Percentiles rank a stretch among this genome's conserved stretches.
phyloP scores from a whole-genome alignment of 495 filamentous ascomycete species.

The Pyrenula massariospora region DNA sequence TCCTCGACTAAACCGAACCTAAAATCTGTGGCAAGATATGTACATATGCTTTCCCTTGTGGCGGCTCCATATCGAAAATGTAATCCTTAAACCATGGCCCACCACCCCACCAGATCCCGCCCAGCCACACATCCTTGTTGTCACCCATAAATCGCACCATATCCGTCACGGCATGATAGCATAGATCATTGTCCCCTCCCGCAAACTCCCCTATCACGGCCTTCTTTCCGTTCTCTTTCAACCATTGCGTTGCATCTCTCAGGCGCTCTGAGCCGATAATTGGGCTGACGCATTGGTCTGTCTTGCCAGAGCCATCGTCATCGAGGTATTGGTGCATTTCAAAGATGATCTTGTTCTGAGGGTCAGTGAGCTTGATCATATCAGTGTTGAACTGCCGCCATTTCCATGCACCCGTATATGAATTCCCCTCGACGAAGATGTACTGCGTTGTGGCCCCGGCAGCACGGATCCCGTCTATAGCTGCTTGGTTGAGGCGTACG shows the following conservation, averaged over 20 bases:
- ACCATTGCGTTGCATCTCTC: constrained; percentile 53
- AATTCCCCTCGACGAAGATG: constrained; percentile 64
- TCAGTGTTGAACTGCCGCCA: constrained; percentile 20
- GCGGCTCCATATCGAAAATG: constrained; percentile 51
- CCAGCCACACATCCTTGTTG: constrained; percentile 59
- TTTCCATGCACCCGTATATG: constrained; percentile 50
- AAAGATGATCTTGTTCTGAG: constrained; percentile 46
- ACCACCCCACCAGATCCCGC: constrained; percentile 59
- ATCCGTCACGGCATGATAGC: constrained; percentile 50
- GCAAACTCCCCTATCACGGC: constrained; percentile 64
- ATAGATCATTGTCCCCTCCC: constrained; percentile 53
- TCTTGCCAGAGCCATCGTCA: constrained; percentile 51
- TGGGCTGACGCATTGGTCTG: constrained; percentile 41
- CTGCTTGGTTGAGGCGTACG: constrained; percentile 60
- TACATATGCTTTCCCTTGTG: constrained; percentile 36
- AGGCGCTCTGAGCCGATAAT: constrained; percentile 57
- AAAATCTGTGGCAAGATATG: constrained; percentile 16
- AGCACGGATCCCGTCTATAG: constrained; percentile 60
- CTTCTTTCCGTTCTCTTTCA: constrained; percentile 54
- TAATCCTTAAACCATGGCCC: constrained; percentile 50
- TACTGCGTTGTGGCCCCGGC: constrained; percentile 58
- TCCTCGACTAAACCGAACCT: neutral
- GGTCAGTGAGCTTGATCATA: constrained; percentile 32
- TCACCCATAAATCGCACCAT: constrained; percentile 48
- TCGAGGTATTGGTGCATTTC: constrained; percentile 41